A percentile compares a stretch with the other conserved stretches of the same genome.
Evolutionary conservation across 176 grass and related monocot species (phyloP).

Genomic region (Saccharum spontaneum): DNA sequence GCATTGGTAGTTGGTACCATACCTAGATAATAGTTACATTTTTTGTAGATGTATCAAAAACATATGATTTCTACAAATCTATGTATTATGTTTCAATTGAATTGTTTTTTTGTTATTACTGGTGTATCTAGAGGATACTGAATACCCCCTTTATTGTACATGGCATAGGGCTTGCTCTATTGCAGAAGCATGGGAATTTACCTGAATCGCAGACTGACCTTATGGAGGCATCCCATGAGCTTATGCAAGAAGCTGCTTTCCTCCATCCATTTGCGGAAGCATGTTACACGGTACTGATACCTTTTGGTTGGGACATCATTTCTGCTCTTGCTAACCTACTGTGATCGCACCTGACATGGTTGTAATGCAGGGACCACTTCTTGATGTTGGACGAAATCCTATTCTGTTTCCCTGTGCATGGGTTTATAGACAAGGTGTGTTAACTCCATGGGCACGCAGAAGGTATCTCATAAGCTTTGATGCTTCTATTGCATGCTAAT

Average conservation of each 20-base stretch:
- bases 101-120: not conserved
- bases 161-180: constrained; percentile 80
- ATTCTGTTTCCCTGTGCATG: constrained; percentile 98
- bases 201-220: constrained; percentile 55
- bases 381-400: constrained; percentile 97
- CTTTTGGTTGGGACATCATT: constrained; percentile 5
- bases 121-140: constrained; percentile 14
- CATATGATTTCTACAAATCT: not conserved
- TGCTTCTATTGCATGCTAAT: constrained; percentile 12
- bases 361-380: constrained; percentile 76
- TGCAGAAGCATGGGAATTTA: constrained; percentile 66
- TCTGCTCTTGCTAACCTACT: constrained; percentile 14
- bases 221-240: constrained; percentile 58
- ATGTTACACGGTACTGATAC: constrained; percentile 69
- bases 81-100: not conserved
- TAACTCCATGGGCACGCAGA: constrained; percentile 84
- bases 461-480: constrained; percentile 46
- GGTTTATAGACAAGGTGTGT: constrained; percentile 93
- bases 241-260: constrained; percentile 73
- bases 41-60: not conserved
- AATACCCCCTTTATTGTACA: constrained; percentile 23
- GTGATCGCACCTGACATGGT: constrained; percentile 32
- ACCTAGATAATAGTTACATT: not conserved
- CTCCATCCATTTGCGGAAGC: constrained; percentile 93
- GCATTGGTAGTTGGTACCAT: not conserved